Evolutionary conservation across 495 filamentous ascomycete species (phyloP), one percentile per base, ranked within the genome.

Genomic region (Tuber indicum): DNA sequence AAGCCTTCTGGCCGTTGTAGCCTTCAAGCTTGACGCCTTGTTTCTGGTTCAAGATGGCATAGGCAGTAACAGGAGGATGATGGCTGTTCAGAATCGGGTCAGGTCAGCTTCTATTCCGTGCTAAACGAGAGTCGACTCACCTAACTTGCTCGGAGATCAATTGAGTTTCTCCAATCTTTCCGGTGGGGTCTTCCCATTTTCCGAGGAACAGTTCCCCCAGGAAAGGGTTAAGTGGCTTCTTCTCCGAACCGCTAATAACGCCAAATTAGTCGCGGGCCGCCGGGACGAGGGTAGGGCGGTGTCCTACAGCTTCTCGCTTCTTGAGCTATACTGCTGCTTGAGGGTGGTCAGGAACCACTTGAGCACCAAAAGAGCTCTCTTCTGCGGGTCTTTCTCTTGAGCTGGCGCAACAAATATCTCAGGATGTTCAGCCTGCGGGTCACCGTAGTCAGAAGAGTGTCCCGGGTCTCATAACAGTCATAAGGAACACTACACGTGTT

Each of bases 321-420:
- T 90, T 79, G 90, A 93, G 84, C 91, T 92, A 84, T 98, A 98
- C 81, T 97, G 94, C 85, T 96, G 93, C 87, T 94, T 97, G 74
- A 99, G 88, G 7, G 96, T 98, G 81, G 90, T 95, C 75, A 99
- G 88, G 86, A 99, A 99, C 96, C 96, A 99, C 84, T 96, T 97
- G 74, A 98, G 86, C 32, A 99, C 96, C 14, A 94, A 86, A 76
- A 98, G 85, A 12, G 94, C 91, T 74, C 96, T 89, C 87, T 94
- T 96, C 76, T 90, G 89, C 2, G 94, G 90, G 82, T 97, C 92
- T 32, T 88, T 74, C 84, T 98, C 96, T 71, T 88, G 87, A 36
- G 93, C 92, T 1, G 95, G 93, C 9, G 96, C 95, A 46, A 93
- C 90, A 82, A 99, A 96, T 74, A 96, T 85, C 76, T 89, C 87